A percentile compares a stretch with the other conserved stretches of the same genome.
Evolutionary conservation across 2,329 filamentous ascomycete species (phyloP).

Genomic region (Rhytidhysteron rufulum): DNA sequence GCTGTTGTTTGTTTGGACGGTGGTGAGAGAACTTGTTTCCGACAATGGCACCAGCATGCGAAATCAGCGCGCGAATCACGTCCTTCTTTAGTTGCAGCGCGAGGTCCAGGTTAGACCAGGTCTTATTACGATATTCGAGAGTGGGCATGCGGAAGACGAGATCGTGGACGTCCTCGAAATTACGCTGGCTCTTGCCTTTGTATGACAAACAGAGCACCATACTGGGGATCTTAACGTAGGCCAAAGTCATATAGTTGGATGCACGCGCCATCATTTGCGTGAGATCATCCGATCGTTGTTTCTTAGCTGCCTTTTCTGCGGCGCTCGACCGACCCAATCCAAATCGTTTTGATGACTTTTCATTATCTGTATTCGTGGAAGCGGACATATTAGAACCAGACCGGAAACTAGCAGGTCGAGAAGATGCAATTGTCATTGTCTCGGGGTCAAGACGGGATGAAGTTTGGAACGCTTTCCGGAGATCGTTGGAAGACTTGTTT

Average conservation of each 20-base stretch:
- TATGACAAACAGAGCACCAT: conserved; percentile 95
- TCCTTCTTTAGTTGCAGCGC: conserved; percentile 91
- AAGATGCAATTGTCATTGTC: conserved; percentile 10
- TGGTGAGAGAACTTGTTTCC: conserved; percentile 95
- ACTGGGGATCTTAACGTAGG: conserved; percentile 90
- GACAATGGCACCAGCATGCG: conserved; percentile 92
- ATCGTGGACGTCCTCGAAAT: conserved; percentile 93
- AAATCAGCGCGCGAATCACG: conserved; percentile 88
- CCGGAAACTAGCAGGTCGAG: conserved; percentile 26
- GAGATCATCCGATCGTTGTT: conserved; percentile 76
- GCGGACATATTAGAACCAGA: conserved; percentile 22
- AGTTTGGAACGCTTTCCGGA: conserved; percentile 29
- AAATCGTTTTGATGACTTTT: conserved; percentile 35
- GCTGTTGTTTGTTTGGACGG: conserved; percentile 74
- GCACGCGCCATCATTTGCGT: conserved; percentile 95
- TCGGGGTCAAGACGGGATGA: conserved; percentile 15
- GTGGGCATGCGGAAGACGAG: conserved; percentile 95
- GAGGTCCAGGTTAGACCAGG: conserved; percentile 95
- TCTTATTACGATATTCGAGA: conserved; percentile 97
- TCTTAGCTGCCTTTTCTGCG: conserved; percentile 51
- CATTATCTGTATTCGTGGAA: conserved; percentile 20
- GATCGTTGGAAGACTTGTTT: conserved; percentile 23
- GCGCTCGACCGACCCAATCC: conserved; percentile 35
- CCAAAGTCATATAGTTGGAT: conserved; percentile 95
- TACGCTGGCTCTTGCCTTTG: conserved; percentile 92